Base-by-base conservation (phyloP, 305 asterid species). In the Rubia balearica region DNA sequence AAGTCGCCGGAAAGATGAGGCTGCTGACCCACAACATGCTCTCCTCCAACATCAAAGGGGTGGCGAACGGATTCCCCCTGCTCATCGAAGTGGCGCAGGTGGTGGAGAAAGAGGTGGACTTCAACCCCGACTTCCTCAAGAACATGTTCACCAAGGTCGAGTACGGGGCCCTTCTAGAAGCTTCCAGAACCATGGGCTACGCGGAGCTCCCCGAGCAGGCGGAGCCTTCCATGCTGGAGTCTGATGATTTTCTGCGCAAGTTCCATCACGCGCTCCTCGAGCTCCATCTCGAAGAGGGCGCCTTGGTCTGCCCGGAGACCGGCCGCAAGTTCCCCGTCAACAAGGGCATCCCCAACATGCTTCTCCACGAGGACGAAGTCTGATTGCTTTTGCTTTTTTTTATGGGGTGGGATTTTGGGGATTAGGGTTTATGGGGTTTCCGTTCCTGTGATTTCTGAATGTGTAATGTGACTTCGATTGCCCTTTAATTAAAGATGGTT, bases 311-410 rank as follows among this genome's bases (percentile, higher is more conserved):
- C 74, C 96, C 96, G 0, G 87, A 90, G 77, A 92, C 96, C 24
- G 96, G 91, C 16, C 84, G 95, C 22, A 89, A 81, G 62, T 92
- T 92, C 67, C 96, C 95, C 16, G 92, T 92, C 55, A 87, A 53
- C 78, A 89, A 92, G 73, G 96, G 98, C 66, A 88, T 89, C 76
- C 98, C 98, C 1, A 88, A 87, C 79, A 88, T 92, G 96, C 82
- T 92, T 55, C 94, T 92, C 65, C 95, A 90, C 67, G 98, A 92
- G 78, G 96, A 88, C 56, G 98, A 92, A 84, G 96, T 88, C 46
- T 91, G 83, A 85, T 42, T 55, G 40, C 45, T 12, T 27, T 61
- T 17, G 7, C 9, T 43, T 19, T 19, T 43, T 9, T 59, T 63
- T 7, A 7, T 40, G 46, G 67, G 10, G 4, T 30, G 30, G 48